Evolutionary conservation across 2,329 filamentous ascomycete genomes (phyloP).

Genomic region (Kalmusia sp.): DNA sequence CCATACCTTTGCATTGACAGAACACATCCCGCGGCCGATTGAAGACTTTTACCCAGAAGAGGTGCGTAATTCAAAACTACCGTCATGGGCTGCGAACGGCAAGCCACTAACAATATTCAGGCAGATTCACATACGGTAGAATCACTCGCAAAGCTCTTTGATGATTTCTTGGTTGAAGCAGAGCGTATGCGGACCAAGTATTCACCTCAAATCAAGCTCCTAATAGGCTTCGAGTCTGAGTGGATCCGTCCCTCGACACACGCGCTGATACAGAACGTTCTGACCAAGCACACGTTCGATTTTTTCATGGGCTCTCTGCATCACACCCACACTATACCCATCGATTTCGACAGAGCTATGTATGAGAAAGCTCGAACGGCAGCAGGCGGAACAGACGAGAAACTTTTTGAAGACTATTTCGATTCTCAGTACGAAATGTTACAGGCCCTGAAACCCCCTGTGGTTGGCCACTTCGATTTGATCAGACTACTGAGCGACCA

Average conservation of each 20-base stretch:
- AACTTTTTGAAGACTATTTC: constrained; percentile 84
- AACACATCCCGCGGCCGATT: constrained; percentile 88
- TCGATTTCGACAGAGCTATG: constrained; percentile 78
- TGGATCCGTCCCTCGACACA: constrained; percentile 80
- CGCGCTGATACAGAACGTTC: constrained; percentile 64
- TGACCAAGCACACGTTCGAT: constrained; percentile 72
- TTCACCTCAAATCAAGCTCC: constrained; percentile 72
- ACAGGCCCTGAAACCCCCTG: constrained; percentile 69
- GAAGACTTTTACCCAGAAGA: constrained; percentile 94
- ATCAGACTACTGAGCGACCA: constrained; percentile 80
- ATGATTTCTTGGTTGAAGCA: constrained; percentile 79
- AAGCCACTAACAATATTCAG: constrained; percentile 22
- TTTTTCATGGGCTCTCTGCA: constrained; percentile 94
- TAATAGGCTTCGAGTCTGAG: constrained; percentile 92
- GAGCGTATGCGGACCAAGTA: constrained; percentile 75
- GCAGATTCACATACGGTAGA: constrained; percentile 35
- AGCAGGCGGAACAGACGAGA: constrained; percentile 64
- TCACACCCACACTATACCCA: constrained; percentile 84
- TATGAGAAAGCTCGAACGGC: constrained; percentile 69
- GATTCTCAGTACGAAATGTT: constrained; percentile 88
- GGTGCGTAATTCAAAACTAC: constrained; percentile 54
- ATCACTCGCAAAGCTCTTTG: constrained; percentile 59
- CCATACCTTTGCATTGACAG: constrained; percentile 84
- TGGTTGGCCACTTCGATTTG: constrained; percentile 95
- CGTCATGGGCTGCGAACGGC: neutral